Evolutionary conservation across 73 alveolate species (phyloP).

Genomic region (Paramecium biaurelia): DNA sequence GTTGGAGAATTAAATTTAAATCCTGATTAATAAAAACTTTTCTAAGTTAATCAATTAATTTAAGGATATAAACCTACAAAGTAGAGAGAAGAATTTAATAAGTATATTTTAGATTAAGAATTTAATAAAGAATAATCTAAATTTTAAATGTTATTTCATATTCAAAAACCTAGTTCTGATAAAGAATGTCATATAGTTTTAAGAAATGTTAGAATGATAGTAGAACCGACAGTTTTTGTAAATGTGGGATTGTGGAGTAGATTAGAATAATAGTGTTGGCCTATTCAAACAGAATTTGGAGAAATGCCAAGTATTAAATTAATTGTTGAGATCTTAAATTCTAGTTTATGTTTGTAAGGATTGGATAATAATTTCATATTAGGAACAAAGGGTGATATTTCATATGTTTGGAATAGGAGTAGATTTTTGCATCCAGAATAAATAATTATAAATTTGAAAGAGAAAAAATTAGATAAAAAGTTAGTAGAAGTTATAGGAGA

Average conservation of each 20-base stretch:
- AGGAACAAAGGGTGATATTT: conserved; percentile 54
- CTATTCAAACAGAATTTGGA: conserved; percentile 35
- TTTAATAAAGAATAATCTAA: not conserved
- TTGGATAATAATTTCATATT: conserved; percentile 8
- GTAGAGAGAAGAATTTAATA: not conserved
- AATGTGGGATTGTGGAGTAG: conserved; percentile 61
- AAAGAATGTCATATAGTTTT: conserved; percentile 10
- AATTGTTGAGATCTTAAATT: conserved; percentile 15
- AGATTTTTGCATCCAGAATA: conserved; percentile 48
- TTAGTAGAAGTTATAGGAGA: conserved; percentile 47
- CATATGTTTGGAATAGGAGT: conserved; percentile 58
- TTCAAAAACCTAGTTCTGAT: not conserved
- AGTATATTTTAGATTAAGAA: not conserved
- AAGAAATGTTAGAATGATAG: conserved; percentile 45
- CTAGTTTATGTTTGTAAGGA: not conserved
- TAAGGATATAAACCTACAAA: not conserved
- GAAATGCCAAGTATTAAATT: conserved; percentile 55
- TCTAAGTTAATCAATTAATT: not conserved
- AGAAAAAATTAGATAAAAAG: conserved; percentile 27
- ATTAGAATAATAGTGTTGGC: conserved; percentile 59
- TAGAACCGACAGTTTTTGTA: conserved; percentile 36
- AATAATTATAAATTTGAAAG: not conserved
- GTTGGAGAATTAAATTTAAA: conserved; percentile 4
- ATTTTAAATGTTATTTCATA: not conserved
- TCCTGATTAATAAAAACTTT: not conserved